Conservation (phyloP, 2,329 filamentous ascomycete species). For the Onygenales sp. region DNA sequence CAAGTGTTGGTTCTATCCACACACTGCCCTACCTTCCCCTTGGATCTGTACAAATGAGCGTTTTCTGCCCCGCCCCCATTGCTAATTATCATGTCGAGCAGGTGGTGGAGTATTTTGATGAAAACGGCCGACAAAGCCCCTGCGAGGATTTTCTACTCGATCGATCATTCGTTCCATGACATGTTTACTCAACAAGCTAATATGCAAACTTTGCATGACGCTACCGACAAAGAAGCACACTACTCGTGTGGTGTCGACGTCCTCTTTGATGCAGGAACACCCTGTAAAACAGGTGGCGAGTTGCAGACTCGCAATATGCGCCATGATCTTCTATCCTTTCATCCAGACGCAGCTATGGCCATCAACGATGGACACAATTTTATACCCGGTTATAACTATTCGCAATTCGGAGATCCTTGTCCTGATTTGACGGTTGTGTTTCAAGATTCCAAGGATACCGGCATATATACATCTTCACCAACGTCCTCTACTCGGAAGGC, state of each 20-base stretch:
- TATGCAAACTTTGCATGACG: constrained; percentile 44
- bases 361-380: constrained; percentile 7
- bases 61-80: background rate
- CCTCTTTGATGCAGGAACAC: constrained; percentile 12
- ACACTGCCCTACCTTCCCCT: background rate
- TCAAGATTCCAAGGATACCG: constrained; percentile 12
- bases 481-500: constrained; percentile 27
- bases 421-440: constrained; percentile 12
- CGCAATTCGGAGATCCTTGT: constrained; percentile 4
- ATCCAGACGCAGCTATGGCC: constrained; percentile 7
- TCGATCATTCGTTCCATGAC: constrained; percentile 48
- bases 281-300: constrained; percentile 7
- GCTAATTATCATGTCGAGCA: constrained; percentile 1
- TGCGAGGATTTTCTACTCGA: constrained; percentile 20
- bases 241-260: constrained; percentile 15
- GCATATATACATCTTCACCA: constrained; percentile 20
- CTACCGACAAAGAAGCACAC: constrained; percentile 36
- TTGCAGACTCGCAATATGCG: constrained; percentile 7
- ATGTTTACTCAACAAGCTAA: constrained; percentile 57
- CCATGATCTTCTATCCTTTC: constrained; percentile 26
- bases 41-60: background rate
- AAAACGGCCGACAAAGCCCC: constrained; percentile 13
- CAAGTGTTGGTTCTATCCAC: background rate
- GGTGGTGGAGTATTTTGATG: constrained; percentile 6
- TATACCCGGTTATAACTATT: constrained; percentile 7